Percentiles rank a stretch among this genome's conserved stretches.
phyloP scores from a whole-genome alignment of 768 basidiomycete genomes.

The Phaffia tasmanica region DNA sequence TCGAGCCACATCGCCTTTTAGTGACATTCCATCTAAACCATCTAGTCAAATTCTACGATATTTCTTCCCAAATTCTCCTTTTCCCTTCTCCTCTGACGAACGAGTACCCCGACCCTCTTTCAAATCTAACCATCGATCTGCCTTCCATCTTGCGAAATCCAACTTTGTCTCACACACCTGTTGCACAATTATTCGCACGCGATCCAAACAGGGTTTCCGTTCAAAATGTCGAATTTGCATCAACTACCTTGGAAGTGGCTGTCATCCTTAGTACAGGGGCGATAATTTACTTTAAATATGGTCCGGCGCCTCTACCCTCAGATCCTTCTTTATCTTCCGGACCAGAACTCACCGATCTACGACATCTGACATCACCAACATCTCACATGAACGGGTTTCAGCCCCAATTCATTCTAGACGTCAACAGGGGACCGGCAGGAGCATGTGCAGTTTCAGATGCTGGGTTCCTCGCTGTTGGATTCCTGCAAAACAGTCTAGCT shows the following conservation, averaged over 20 bases:
- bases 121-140: constrained; percentile 53
- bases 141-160: constrained; percentile 42
- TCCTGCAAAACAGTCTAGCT: constrained; percentile 49
- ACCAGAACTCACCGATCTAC: constrained; percentile 36
- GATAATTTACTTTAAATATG: constrained; percentile 39
- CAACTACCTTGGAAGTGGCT: constrained; percentile 38
- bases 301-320: constrained; percentile 39
- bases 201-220: constrained; percentile 37
- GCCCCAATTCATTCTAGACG: constrained; percentile 52
- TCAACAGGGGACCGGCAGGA: constrained; percentile 45
- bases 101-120: constrained; percentile 57
- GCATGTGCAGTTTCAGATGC: constrained; percentile 59
- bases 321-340: constrained; percentile 43
- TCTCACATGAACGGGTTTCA: constrained; percentile 46
- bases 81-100: constrained; percentile 43
- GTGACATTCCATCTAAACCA: constrained; percentile 55
- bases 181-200: constrained; percentile 33
- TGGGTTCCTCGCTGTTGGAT: constrained; percentile 68
- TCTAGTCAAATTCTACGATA: constrained; percentile 39
- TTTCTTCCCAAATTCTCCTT: constrained; percentile 2
- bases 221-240: constrained; percentile 36
- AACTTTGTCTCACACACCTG: constrained; percentile 30
- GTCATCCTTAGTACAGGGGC: constrained; percentile 39
- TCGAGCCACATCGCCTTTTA: constrained; percentile 52
- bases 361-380: constrained; percentile 51